phyloP scores from a whole-genome alignment of 2,329 filamentous ascomycete genomes.

The Nemania serpens region DNA sequence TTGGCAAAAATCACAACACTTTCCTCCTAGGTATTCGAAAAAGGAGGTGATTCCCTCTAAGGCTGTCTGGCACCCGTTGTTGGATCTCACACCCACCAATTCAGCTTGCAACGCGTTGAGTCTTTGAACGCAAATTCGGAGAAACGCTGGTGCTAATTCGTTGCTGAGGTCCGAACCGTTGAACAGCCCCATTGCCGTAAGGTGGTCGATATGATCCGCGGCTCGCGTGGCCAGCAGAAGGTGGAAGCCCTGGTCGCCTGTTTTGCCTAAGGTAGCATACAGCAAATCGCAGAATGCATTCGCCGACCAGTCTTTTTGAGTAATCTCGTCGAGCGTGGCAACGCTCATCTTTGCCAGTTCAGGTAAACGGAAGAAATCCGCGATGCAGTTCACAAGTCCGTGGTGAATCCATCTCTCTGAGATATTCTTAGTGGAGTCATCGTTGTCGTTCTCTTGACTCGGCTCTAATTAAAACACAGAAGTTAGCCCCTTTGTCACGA shows the following conservation, averaged over 20 bases:
- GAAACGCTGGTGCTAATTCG: background rate
- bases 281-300: background rate
- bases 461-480: background rate
- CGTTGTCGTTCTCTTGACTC: background rate
- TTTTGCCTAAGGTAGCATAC: background rate
- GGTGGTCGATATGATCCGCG: background rate
- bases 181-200: slow-evolving; percentile 1
- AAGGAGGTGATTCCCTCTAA: no score
- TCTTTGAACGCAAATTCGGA: background rate
- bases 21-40: no score
- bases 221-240: background rate
- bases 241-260: background rate
- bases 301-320: background rate
- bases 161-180: background rate
- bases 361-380: background rate
- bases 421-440: background rate
- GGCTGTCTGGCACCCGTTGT: no score
- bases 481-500: background rate
- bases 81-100: background rate
- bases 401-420: background rate
- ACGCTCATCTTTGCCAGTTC: background rate
- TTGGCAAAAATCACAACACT: no score
- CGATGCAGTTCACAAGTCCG: slow-evolving; percentile 3
- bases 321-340: background rate
- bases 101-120: background rate